phyloP scores from a whole-genome alignment of 2,329 filamentous ascomycete species.

The Microcyclospora pomicola region DNA sequence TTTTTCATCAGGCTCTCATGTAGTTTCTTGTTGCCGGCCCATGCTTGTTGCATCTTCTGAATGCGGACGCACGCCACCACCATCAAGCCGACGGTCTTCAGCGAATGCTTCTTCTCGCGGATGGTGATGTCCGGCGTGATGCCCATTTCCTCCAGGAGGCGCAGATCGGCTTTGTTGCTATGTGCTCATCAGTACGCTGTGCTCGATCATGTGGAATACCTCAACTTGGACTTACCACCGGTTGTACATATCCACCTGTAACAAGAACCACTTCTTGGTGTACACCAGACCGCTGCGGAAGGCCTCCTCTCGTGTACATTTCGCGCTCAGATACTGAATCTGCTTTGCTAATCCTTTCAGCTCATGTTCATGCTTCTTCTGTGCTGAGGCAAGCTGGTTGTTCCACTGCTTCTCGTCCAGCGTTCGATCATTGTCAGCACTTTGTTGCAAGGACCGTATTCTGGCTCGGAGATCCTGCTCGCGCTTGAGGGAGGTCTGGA shows the following conservation, averaged over 20 bases:
- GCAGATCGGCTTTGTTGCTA: conserved; percentile 86
- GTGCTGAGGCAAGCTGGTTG: conserved; percentile 44
- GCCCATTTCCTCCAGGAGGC: conserved; percentile 72
- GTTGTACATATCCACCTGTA: conserved; percentile 70
- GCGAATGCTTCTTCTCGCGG: conserved; percentile 30
- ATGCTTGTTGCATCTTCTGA: conserved; percentile 34
- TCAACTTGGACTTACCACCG: conserved; percentile 58
- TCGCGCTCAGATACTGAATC: conserved; percentile 78
- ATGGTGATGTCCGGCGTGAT: conserved; percentile 40
- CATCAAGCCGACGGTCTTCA: conserved; percentile 35
- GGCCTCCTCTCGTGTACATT: conserved; percentile 63
- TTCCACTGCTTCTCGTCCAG: conserved; percentile 17
- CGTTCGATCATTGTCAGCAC: conserved; percentile 9
- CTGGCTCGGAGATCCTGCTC: conserved; percentile 24
- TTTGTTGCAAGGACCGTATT: conserved; percentile 14
- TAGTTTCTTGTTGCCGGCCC: conserved; percentile 38
- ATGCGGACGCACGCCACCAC: conserved; percentile 40
- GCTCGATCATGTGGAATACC: background rate
- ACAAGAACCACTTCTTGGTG: conserved; percentile 70
- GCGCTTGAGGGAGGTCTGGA: conserved; percentile 16
- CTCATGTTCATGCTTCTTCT: conserved; percentile 59
- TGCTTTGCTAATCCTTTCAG: conserved; percentile 74
- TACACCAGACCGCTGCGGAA: conserved; percentile 71
- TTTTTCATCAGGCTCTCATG: conserved; percentile 33
- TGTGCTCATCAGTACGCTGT: conserved; percentile 3